Conservation (phyloP, 176 grass and related monocot genomes). For the Triticum dicoccoides region DNA sequence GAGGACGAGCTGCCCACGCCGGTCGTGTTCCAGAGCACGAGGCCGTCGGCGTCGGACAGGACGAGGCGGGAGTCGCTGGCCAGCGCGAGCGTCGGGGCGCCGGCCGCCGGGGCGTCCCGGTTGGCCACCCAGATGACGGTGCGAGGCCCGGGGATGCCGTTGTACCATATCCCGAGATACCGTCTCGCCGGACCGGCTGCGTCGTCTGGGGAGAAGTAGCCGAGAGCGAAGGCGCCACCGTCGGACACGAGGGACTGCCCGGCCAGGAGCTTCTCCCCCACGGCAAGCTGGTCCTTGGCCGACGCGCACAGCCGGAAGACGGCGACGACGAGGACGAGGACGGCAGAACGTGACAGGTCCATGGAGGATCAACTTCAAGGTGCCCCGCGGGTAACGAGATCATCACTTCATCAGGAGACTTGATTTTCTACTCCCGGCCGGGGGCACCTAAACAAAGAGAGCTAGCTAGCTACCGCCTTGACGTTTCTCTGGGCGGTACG, state of each 20-base stretch:
- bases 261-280: neutral
- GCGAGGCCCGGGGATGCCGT: neutral
- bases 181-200: neutral
- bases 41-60: slow-evolving; percentile 10
- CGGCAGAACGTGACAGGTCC: neutral
- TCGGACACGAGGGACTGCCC: neutral
- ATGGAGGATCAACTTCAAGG: neutral
- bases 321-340: neutral
- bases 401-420: no score
- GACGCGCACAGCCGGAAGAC: neutral
- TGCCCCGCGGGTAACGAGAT: neutral
- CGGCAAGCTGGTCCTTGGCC: slow-evolving; percentile 11
- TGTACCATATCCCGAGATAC: slow-evolving; percentile 35
- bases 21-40: slow-evolving; percentile 5
- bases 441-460: neutral
- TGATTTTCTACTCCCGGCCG: neutral
- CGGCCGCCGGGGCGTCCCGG: neutral
- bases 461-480: neutral
- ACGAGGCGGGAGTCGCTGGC: neutral
- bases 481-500: neutral
- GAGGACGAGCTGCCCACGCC: neutral
- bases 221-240: slow-evolving; percentile 7
- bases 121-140: slow-evolving; percentile 36
- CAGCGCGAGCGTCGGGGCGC: neutral
- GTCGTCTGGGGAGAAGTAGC: slow-evolving; percentile 18